These are phyloP conservation scores for Russula abietina DNA, from an alignment of 768 basidiomycete genomes.

Conservation along the genomic window DNA sequence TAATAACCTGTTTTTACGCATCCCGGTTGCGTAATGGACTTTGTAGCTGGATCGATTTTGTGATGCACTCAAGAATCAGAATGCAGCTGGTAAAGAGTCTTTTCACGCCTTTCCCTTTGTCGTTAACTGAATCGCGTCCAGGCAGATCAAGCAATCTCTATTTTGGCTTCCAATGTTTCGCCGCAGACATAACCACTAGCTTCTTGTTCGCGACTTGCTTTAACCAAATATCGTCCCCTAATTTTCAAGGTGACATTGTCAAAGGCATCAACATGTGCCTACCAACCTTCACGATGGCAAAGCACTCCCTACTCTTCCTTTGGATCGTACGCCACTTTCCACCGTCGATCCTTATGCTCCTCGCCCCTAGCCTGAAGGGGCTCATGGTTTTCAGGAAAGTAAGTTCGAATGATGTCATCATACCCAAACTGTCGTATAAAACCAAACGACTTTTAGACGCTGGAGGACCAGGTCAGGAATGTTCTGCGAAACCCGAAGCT, in stretches of 20 bases:
- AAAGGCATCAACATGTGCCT: conserved; percentile 31
- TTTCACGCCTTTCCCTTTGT: neutral
- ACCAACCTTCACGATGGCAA: conserved; percentile 25
- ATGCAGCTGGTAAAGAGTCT: conserved; percentile 3
- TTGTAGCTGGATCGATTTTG: conserved; percentile 34
- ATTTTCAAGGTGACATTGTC: conserved; percentile 36
- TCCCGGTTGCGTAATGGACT: neutral
- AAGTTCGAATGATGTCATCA: neutral
- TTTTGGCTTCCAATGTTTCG: conserved; percentile 38
- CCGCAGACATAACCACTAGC: conserved; percentile 40
- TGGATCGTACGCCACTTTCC: conserved; percentile 9
- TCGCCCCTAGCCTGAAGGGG: neutral
- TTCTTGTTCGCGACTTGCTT: conserved; percentile 37
- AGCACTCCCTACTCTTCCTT: neutral
- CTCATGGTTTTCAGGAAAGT: neutral
- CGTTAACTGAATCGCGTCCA: neutral
- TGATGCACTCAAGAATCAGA: conserved; percentile 3
- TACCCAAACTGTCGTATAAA: too few species aligned
- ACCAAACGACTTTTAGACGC: neutral
- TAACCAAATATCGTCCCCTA: conserved; percentile 32
- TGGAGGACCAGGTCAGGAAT: neutral
- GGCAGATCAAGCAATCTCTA: conserved; percentile 34
- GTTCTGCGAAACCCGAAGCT: conserved; percentile 1
- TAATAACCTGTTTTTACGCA: neutral
- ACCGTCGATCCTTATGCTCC: neutral